Percentiles rank a stretch among this genome's conserved stretches.
These are phyloP conservation scores for Dactylonectria macrodidyma DNA, from an alignment of 2,329 filamentous ascomycete genomes.

Conservation along the genomic window DNA sequence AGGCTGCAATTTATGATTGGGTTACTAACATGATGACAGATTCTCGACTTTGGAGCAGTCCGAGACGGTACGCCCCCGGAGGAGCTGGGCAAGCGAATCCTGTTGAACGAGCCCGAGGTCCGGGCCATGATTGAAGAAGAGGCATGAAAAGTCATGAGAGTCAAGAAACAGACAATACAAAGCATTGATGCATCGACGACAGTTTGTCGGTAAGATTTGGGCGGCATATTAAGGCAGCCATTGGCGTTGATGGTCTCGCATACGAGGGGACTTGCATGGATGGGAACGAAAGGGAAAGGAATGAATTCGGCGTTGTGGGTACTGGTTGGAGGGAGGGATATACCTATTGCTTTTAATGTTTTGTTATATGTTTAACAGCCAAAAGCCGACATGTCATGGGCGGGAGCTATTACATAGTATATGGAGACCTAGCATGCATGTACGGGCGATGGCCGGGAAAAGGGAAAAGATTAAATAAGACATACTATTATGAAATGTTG, in stretches of 20 bases:
- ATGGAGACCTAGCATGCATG: constrained; percentile 15
- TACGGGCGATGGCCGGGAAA: constrained; percentile 25
- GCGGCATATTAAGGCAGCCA: constrained; percentile 37
- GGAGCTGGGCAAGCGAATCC: constrained; percentile 83
- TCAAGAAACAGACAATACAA: constrained; percentile 20
- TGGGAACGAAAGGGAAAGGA: constrained; percentile 24
- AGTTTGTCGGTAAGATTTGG: constrained; percentile 25
- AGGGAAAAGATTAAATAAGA: neutral
- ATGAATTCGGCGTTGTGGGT: constrained; percentile 43
- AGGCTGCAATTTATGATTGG: neutral
- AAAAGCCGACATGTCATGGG: constrained; percentile 12
- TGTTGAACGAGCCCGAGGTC: constrained; percentile 72
- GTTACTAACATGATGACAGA: constrained; percentile 65
- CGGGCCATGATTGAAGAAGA: constrained; percentile 66
- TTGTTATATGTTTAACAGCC: constrained; percentile 18
- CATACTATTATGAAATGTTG: neutral
- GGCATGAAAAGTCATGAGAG: constrained; percentile 36
- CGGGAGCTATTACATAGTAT: constrained; percentile 3
- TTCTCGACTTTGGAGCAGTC: constrained; percentile 95
- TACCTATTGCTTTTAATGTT: constrained; percentile 46
- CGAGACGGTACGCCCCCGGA: constrained; percentile 87
- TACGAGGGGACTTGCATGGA: constrained; percentile 45
- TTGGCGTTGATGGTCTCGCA: constrained; percentile 44
- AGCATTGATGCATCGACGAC: constrained; percentile 38
- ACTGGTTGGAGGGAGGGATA: constrained; percentile 40